These are phyloP conservation scores for Beta macrorhiza DNA, from an alignment of 179 eudicot genomes.

Conservation along the genomic window DNA sequence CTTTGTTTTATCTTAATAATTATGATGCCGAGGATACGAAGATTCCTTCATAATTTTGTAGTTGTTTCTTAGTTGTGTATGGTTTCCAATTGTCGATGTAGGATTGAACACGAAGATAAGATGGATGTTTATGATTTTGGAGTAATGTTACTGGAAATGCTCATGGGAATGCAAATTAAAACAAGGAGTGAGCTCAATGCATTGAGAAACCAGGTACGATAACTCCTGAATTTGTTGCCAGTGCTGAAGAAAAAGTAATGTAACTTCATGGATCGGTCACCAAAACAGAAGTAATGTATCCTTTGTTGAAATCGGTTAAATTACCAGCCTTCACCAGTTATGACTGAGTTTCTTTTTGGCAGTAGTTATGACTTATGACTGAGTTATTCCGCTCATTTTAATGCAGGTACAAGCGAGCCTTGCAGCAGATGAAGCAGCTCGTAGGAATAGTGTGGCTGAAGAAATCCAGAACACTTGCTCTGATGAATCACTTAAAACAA, in stretches of 20 bases:
- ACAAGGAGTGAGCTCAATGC: conserved; percentile 48
- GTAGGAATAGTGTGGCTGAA: conserved; percentile 58
- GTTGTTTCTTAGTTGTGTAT: not conserved
- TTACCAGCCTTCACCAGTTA: not conserved
- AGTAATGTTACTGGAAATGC: conserved; percentile 66
- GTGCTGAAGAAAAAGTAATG: not conserved
- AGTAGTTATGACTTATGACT: too few species aligned
- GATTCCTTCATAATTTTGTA: too few species aligned
- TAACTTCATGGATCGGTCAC: too few species aligned
- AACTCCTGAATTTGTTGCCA: not conserved
- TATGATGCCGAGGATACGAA: too few species aligned
- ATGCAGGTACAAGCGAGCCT: conserved; percentile 55
- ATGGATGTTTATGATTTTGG: conserved; percentile 78
- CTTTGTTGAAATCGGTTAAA: not conserved
- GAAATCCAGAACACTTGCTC: conserved; percentile 51
- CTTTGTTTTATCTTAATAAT: not conserved
- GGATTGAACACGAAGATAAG: conserved; percentile 61
- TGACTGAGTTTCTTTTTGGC: not conserved
- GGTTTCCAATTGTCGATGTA: conserved; percentile 20
- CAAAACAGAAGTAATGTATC: too few species aligned
- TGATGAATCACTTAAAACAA: conserved; percentile 66
- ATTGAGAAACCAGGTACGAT: conserved; percentile 51
- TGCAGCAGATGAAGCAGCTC: conserved; percentile 42
- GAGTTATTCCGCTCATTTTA: not conserved
- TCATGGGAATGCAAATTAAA: conserved; percentile 56